A percentile compares a stretch with the other conserved stretches of the same genome.
phyloP scores from a whole-genome alignment of 2,329 filamentous ascomycete genomes.

The Pyricularia sp. region DNA sequence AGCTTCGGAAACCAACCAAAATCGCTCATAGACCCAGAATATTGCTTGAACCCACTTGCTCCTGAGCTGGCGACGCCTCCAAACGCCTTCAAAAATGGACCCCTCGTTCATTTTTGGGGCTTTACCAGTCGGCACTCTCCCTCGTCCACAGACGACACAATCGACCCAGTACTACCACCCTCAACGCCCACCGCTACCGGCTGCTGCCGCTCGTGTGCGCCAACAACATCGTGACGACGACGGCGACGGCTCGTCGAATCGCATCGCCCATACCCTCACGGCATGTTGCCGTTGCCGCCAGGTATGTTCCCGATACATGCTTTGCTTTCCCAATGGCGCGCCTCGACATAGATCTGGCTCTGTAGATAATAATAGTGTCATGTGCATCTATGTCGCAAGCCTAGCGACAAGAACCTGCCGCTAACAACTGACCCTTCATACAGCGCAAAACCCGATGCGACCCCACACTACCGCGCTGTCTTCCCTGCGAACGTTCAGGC shows the following conservation, averaged over 20 bases:
- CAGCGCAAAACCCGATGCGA: conserved; percentile 96
- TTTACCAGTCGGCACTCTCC: background rate
- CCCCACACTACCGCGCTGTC: conserved; percentile 77
- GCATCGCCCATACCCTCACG: conserved; percentile 67
- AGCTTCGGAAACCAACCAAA: background rate
- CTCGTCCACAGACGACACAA: conserved; percentile 4
- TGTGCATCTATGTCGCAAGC: background rate
- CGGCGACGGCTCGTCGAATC: conserved; percentile 37
- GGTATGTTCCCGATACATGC: conserved; percentile 32
- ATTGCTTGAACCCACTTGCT: background rate
- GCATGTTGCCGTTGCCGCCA: conserved; percentile 70
- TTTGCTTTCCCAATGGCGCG: background rate
- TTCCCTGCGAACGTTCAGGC: conserved; percentile 84
- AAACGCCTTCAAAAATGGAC: background rate
- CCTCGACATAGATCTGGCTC: background rate
- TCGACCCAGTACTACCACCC: conserved; percentile 9
- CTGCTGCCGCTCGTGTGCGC: conserved; percentile 12
- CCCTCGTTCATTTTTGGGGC: background rate
- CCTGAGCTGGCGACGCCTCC: background rate
- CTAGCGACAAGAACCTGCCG: background rate
- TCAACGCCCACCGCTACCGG: conserved; percentile 10
- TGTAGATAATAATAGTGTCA: background rate
- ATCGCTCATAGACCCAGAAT: background rate
- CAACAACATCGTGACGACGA: conserved; percentile 29
- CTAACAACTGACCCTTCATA: background rate